Conservation (phyloP, 805 yeast species). For the Candida michaelii region DNA sequence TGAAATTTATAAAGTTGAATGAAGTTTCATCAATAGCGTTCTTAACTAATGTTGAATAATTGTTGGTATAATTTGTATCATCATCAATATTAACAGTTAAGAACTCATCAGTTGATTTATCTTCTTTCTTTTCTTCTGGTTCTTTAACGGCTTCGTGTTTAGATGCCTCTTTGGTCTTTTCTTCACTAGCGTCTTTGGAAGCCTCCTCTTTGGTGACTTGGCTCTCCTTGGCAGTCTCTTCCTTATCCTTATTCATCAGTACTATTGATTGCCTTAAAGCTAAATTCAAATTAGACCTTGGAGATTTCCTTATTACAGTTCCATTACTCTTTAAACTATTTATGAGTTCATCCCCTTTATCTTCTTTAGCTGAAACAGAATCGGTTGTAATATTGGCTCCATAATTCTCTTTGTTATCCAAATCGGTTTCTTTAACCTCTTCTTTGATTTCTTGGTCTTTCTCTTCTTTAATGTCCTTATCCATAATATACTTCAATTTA, state of each 20-base stretch:
- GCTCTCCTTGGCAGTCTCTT: no score
- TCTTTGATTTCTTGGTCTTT: background rate
- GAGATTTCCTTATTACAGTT: constrained; percentile 13
- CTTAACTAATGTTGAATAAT: constrained; percentile 13
- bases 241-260: background rate
- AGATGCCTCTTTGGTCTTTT: background rate
- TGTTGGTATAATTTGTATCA: constrained; percentile 12
- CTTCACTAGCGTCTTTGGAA: background rate
- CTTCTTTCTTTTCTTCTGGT: background rate
- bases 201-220: no score
- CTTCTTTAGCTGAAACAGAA: background rate
- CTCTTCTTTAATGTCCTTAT: background rate
- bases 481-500: background rate
- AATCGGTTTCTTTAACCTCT: constrained; percentile 3
- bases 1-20: constrained; percentile 3
- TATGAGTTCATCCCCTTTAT: background rate
- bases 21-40: constrained; percentile 13
- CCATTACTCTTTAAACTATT: constrained; percentile 6
- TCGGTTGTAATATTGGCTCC: background rate
- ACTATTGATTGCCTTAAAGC: background rate
- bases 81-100: constrained; percentile 22
- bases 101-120: constrained; percentile 15
- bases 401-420: background rate
- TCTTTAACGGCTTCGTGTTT: no score
- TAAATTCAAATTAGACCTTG: constrained; percentile 5